Percentiles rank a stretch among this genome's conserved stretches.
Evolutionary conservation across 2,329 filamentous ascomycete species (phyloP).

Genomic region (Shiraia sp.): DNA sequence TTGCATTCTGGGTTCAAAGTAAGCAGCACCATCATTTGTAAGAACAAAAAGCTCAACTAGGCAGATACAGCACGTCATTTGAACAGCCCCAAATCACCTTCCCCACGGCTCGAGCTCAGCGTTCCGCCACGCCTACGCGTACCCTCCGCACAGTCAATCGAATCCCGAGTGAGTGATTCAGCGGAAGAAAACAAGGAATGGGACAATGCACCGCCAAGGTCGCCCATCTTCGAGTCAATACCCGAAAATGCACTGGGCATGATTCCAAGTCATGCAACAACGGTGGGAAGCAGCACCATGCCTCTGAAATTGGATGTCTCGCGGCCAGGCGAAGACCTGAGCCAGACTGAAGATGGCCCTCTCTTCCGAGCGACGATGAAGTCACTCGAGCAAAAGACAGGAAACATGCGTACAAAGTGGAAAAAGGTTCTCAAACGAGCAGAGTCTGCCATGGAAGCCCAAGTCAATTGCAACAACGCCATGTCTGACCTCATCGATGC

Average conservation of each 20-base stretch:
- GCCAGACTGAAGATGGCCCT: constrained; percentile 84
- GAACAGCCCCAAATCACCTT: constrained; percentile 54
- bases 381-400: constrained; percentile 92
- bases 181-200: constrained; percentile 58
- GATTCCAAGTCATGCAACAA: constrained; percentile 47
- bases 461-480: constrained; percentile 83
- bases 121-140: constrained; percentile 78
- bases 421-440: constrained; percentile 94
- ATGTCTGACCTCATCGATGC: constrained; percentile 82
- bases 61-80: constrained; percentile 44
- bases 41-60: constrained; percentile 9
- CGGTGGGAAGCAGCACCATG: constrained; percentile 33
- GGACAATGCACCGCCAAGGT: constrained; percentile 49
- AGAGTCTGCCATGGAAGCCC: constrained; percentile 82
- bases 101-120: constrained; percentile 72
- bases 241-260: constrained; percentile 53
- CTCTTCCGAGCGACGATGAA: constrained; percentile 97
- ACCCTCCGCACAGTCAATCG: constrained; percentile 83
- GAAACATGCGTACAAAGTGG: constrained; percentile 90
- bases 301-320: constrained; percentile 84
- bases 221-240: constrained; percentile 53
- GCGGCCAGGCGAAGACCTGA: constrained; percentile 80
- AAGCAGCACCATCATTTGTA: constrained; percentile 34
- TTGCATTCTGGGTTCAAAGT: constrained; percentile 95
- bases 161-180: constrained; percentile 76